Evolutionary conservation across 164 flowering plant genomes (phyloP), one percentile per base, ranked within the genome.

Genomic region (Nelumbo lutea): DNA sequence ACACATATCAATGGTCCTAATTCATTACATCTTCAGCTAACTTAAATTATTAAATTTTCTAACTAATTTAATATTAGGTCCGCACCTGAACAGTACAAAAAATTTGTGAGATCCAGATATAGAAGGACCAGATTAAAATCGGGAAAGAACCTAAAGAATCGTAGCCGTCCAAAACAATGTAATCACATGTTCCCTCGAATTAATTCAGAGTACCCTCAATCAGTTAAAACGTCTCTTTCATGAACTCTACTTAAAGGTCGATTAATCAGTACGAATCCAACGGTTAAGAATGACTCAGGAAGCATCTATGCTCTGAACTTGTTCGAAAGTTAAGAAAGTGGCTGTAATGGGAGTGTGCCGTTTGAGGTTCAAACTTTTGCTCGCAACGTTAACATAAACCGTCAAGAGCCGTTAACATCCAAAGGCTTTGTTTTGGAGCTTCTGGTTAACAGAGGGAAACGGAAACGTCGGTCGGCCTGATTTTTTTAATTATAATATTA

Each of bases 321-420:
- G 68, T 14, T 63, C 76, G 76, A 66, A 59, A 13, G 27, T 59
- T 66, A 75, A 65, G 43, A 42, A 15, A 43, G 42, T 59, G 51
- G 68, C 67, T 57, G 27, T 14, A 42, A 27, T 48, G 43, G 52
- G 42, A 78, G 78, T 74, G 81, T 80, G 88, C 96, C 96, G 93
- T 88, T 90, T 86, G 87, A 90, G 83, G 88, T 90, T 90, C 85
- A 84, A 90, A 90, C 83, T 73, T 83, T 72, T 61, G 68, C 59
- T 40, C 68, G 72, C 67, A 73, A 77, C 77, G 72, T 57, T 51
- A 70, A 79, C 78, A 67, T 58, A 8, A 13, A 57, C 76, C 85
- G 81, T 80, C 68, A 70, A 39, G 10, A 39, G 68, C 82, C 90
- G 88, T 86, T 77, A 75, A 62, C 42, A 0, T n/a, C 14, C 59